Evolutionary conservation across 441 rosid species (phyloP).

Genomic region (Adansonia gregorii): DNA sequence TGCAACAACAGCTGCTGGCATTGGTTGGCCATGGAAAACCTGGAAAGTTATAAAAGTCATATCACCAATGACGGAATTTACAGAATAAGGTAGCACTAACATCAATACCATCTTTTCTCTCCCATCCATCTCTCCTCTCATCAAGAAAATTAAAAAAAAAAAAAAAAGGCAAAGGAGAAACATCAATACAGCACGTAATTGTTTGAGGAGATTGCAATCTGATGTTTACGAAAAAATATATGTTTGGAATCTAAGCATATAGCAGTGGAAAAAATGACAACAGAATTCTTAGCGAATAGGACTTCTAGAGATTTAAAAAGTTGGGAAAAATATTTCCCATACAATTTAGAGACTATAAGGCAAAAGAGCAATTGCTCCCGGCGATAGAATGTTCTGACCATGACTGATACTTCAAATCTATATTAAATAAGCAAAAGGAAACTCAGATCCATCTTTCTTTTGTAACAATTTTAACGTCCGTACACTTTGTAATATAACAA

Average conservation of each 20-base stretch:
- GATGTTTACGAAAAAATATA: background rate
- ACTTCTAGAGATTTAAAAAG: background rate
- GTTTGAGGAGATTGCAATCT: background rate
- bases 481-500: slow-evolving; percentile 1
- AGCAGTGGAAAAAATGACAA: background rate
- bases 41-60: slow-evolving; percentile 26
- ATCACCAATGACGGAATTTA: no score
- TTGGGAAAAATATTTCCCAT: background rate
- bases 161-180: background rate
- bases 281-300: background rate
- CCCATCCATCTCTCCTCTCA: no score
- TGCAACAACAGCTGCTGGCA: slow-evolving; percentile 65
- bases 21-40: slow-evolving; percentile 91
- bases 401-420: background rate
- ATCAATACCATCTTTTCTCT: no score
- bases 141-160: no score
- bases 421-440: background rate
- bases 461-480: background rate
- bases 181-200: background rate
- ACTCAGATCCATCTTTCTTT: slow-evolving; percentile 9
- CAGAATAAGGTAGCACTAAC: no score
- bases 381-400: background rate
- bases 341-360: background rate
- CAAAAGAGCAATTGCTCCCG: background rate
- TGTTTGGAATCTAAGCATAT: background rate